Conservation (phyloP, 495 filamentous ascomycete genomes). For the Extremus antarcticus region DNA sequence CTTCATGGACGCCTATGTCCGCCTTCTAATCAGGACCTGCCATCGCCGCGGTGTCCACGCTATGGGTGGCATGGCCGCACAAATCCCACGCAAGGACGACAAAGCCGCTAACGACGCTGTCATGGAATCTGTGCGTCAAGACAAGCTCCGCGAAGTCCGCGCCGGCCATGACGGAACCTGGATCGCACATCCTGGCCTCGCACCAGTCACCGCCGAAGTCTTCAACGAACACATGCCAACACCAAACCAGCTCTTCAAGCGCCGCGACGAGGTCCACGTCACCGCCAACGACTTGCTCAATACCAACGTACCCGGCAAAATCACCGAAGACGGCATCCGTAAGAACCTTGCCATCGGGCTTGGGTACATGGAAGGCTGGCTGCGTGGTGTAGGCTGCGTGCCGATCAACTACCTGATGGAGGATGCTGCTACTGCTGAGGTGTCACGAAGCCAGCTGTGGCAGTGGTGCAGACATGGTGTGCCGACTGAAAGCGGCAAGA, state of each 20-base stretch:
- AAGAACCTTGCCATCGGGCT: conserved; percentile 98
- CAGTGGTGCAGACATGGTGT: conserved; percentile 89
- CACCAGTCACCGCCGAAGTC: conserved; percentile 76
- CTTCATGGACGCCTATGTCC: conserved; percentile 97
- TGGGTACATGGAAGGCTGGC: conserved; percentile 97
- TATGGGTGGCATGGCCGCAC: conserved; percentile 98
- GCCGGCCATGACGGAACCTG: conserved; percentile 95
- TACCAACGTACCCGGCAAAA: conserved; percentile 90
- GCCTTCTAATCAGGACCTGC: conserved; percentile 94
- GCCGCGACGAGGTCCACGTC: conserved; percentile 82
- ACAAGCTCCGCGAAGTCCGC: conserved; percentile 92
- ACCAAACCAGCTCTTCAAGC: conserved; percentile 87
- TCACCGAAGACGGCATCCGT: conserved; percentile 92
- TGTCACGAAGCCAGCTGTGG: conserved; percentile 86
- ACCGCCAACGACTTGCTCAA: conserved; percentile 87
- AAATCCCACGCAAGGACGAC: conserved; percentile 97
- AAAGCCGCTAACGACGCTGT: conserved; percentile 80
- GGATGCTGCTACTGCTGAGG: conserved; percentile 94
- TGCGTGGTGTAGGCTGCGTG: conserved; percentile 87
- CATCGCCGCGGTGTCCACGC: conserved; percentile 91
- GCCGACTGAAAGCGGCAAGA: conserved; percentile 78
- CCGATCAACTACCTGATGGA: conserved; percentile 99
- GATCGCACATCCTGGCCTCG: conserved; percentile 94
- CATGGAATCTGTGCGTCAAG: conserved; percentile 84
- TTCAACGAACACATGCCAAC: conserved; percentile 99